A percentile compares a stretch with the other conserved stretches of the same genome.
phyloP scores from a whole-genome alignment of 257 asterid species.

The Oldenlandia corymbosa region DNA sequence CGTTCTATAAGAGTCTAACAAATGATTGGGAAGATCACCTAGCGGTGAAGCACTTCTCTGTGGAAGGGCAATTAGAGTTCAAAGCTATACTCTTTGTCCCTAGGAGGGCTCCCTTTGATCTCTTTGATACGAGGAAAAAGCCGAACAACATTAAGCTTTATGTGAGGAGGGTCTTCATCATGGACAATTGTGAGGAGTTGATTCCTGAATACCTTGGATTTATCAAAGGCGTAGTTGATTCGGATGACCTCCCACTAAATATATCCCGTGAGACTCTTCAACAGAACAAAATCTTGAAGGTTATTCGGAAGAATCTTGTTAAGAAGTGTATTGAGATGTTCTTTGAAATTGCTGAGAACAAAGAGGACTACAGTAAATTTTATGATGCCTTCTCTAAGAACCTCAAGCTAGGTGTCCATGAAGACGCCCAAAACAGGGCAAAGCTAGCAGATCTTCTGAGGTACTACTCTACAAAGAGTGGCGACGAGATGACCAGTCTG shows the following conservation, averaged over 20 bases:
- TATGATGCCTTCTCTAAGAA: too few relatives aligned
- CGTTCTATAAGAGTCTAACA: constrained; percentile 27
- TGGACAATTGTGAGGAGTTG: constrained; percentile 30
- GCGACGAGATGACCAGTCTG: too few relatives aligned
- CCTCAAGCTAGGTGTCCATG: too few relatives aligned
- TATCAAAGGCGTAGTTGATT: background rate
- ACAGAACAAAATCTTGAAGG: background rate
- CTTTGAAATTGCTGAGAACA: too few relatives aligned
- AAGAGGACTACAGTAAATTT: too few relatives aligned
- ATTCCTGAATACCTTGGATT: background rate
- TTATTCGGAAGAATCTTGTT: too few relatives aligned
- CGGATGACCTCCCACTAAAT: background rate
- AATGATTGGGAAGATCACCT: constrained; percentile 33
- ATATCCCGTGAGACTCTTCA: constrained; percentile 1
- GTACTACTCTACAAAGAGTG: too few relatives aligned
- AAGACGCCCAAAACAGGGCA: too few relatives aligned
- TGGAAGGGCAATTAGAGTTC: constrained; percentile 32
- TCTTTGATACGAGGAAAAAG: constrained; percentile 21
- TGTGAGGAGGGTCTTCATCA: constrained; percentile 30
- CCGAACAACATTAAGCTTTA: constrained; percentile 26
- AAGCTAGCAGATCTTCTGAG: too few relatives aligned
- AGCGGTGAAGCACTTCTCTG: constrained; percentile 28
- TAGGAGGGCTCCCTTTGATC: constrained; percentile 28
- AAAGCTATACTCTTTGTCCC: constrained; percentile 30
- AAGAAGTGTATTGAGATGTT: too few relatives aligned